These are phyloP conservation scores for Austroboletus novae-zelandiae DNA, from an alignment of 1,284 basidiomycete genomes.

Conservation along the genomic window DNA sequence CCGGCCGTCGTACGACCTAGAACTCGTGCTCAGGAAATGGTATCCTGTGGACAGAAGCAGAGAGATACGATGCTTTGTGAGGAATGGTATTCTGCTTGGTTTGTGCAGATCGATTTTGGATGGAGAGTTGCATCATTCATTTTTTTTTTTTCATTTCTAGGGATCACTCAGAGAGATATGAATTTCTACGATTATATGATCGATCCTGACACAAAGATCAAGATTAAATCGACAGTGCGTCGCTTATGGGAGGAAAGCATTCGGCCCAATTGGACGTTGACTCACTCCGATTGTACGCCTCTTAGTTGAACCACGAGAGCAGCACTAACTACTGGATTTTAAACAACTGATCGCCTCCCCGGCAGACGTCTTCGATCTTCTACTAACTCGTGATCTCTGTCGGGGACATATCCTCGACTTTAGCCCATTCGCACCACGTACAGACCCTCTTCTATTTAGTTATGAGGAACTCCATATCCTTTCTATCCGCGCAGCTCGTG, in stretches of 20 bases:
- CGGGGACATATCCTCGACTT: conserved; percentile 86
- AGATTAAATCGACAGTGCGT: conserved; percentile 54
- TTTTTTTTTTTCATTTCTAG: conserved; percentile 38
- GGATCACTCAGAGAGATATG: conserved; percentile 85
- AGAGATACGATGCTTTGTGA: conserved; percentile 87
- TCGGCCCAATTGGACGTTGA: conserved; percentile 51
- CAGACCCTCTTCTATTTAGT: conserved; percentile 84
- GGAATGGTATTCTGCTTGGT: conserved; percentile 71
- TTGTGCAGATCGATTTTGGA: conserved; percentile 19
- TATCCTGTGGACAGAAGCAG: conserved; percentile 81
- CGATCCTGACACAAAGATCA: conserved; percentile 50
- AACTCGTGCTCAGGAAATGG: conserved; percentile 93
- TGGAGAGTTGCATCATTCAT: background rate
- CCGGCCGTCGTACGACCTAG: conserved; percentile 55
- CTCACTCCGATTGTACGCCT: conserved; percentile 66
- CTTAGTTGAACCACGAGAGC: background rate
- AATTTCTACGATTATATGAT: conserved; percentile 90
- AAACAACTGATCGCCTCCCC: background rate
- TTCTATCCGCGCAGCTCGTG: conserved; percentile 13
- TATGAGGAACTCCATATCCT: conserved; percentile 73
- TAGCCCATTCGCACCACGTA: conserved; percentile 83
- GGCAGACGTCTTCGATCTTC: conserved; percentile 84
- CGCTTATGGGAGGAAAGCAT: conserved; percentile 73
- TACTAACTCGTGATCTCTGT: conserved; percentile 77
- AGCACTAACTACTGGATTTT: background rate